phyloP scores from a whole-genome alignment of 768 basidiomycete genomes.

The Auricularia auricula-judae region DNA sequence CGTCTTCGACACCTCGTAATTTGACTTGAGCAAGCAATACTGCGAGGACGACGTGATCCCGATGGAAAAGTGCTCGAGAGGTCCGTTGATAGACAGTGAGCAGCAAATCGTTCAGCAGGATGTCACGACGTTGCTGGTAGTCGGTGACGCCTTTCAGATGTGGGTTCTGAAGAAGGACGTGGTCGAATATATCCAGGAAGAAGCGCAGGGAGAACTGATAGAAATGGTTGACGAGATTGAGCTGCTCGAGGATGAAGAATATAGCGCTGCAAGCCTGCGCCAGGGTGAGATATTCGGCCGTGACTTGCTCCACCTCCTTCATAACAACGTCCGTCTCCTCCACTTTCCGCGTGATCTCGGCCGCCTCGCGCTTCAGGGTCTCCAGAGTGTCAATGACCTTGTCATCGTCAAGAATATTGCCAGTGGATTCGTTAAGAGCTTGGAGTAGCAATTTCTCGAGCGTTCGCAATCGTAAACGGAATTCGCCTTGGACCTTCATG shows the following conservation, averaged over 20 bases:
- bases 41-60: slow-evolving; percentile 84
- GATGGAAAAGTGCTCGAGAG: slow-evolving; percentile 79
- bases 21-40: slow-evolving; percentile 86
- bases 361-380: slow-evolving; percentile 90
- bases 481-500: slow-evolving; percentile 97
- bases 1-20: slow-evolving; percentile 67
- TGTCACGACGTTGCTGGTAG: slow-evolving; percentile 57
- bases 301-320: slow-evolving; percentile 93
- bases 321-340: slow-evolving; percentile 94
- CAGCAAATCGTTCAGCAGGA: slow-evolving; percentile 83
- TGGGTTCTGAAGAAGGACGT: slow-evolving; percentile 84
- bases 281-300: slow-evolving; percentile 84
- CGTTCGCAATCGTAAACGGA: slow-evolving; percentile 82
- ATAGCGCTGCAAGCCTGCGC: slow-evolving; percentile 94
- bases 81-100: slow-evolving; percentile 79
- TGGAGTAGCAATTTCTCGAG: slow-evolving; percentile 88
- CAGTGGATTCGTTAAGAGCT: slow-evolving; percentile 91
- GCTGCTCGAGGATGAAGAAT: slow-evolving; percentile 94
- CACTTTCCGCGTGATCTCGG: slow-evolving; percentile 89
- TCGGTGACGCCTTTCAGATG: slow-evolving; percentile 74
- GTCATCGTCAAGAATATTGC: slow-evolving; percentile 97
- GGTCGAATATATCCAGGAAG: slow-evolving; percentile 98
- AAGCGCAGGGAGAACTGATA: slow-evolving; percentile 97
- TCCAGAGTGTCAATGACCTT: slow-evolving; percentile 96
- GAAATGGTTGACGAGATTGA: slow-evolving; percentile 91